These are phyloP conservation scores for Exidia glandulosa DNA, from an alignment of 768 basidiomycete genomes.

Conservation along the genomic window DNA sequence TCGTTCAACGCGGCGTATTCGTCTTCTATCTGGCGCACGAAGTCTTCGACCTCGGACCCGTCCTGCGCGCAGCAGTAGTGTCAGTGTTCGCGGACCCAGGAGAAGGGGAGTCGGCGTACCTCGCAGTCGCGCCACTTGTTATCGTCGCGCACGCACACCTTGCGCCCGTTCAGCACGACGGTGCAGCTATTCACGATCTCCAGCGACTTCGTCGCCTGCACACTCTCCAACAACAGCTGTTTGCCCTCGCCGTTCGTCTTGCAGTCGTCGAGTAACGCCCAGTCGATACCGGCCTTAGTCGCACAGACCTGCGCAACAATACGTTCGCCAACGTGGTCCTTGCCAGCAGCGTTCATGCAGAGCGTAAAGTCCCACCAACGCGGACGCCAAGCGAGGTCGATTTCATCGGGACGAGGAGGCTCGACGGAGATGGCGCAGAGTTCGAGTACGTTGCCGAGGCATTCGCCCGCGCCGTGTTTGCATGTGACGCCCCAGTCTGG, in stretches of 20 bases:
- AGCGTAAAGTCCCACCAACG: constrained; percentile 75
- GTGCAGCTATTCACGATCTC: constrained; percentile 78
- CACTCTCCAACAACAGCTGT: constrained; percentile 51
- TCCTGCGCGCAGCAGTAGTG: constrained; percentile 29
- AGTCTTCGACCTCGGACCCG: constrained; percentile 65
- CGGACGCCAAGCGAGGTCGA: not conserved
- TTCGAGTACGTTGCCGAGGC: constrained; percentile 82
- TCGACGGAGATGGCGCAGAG: constrained; percentile 64
- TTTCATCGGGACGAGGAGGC: constrained; percentile 21
- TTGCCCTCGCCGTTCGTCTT: constrained; percentile 55
- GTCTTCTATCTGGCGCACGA: constrained; percentile 63
- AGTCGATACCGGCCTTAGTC: constrained; percentile 49
- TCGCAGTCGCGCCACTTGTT: constrained; percentile 68
- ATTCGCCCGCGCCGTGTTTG: constrained; percentile 72
- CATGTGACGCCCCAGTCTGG: constrained; percentile 71
- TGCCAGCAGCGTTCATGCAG: constrained; percentile 60
- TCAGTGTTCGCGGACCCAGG: not conserved
- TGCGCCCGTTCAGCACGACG: constrained; percentile 55
- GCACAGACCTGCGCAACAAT: constrained; percentile 61
- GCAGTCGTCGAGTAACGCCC: constrained; percentile 50
- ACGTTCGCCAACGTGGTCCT: constrained; percentile 50
- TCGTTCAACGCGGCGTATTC: constrained; percentile 59
- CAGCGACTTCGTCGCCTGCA: constrained; percentile 29
- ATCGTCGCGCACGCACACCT: constrained; percentile 65
- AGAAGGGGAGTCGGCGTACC: constrained; percentile 30